Base-by-base conservation (phyloP, 176 grass and related monocot genomes). In the Poa pratensis region DNA sequence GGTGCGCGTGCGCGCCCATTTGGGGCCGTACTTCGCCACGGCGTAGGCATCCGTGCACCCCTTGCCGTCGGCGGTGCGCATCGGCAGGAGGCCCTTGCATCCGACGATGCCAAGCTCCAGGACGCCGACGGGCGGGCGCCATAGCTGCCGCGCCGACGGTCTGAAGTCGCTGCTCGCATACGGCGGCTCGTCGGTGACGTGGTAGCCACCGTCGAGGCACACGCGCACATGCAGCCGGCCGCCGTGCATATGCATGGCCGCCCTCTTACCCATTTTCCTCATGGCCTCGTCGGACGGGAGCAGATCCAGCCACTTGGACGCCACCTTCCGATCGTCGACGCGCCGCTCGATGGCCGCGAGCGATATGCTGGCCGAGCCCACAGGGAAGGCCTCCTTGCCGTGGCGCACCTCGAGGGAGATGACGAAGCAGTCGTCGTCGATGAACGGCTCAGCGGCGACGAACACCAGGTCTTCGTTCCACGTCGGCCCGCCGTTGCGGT, bases 391-490 rank as follows among this genome's bases (percentile, higher is more conserved):
- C 20, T 95, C 93, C 79, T 95, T 95, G 23, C 88, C 89, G 37
- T 94, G 81, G 55, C 93, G 89, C 32, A 95, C 83, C 77, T 98
- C 96, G 83, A 98, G 94, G 58, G 87, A 81, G 76, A 98, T 30
- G 45, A 95, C 63, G 76, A 98, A 82, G 39, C 84, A 23, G 80
- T 98, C 87, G 19, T 94, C 89, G 59, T 92, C 91, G 20, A 64
- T 82, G 53, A 94, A 94, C 8, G 93, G 93, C 86, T 98, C 96
- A 3, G 91, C 96, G 3, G 85, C 89, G 76, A 94, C 89, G 88
- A 98, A 98, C 20, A 98, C 40, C 6, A 98, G 88, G 79, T 98
- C 96, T 80, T 95, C 91, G 74, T 98, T 98, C 96, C 96, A 98
- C 80, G 86, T 40, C 9, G 96, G 93, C 6, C 91, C 89, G 3